Base-by-base conservation (phyloP, 2,329 filamentous ascomycete genomes). In the Monilinia fructicola region DNA sequence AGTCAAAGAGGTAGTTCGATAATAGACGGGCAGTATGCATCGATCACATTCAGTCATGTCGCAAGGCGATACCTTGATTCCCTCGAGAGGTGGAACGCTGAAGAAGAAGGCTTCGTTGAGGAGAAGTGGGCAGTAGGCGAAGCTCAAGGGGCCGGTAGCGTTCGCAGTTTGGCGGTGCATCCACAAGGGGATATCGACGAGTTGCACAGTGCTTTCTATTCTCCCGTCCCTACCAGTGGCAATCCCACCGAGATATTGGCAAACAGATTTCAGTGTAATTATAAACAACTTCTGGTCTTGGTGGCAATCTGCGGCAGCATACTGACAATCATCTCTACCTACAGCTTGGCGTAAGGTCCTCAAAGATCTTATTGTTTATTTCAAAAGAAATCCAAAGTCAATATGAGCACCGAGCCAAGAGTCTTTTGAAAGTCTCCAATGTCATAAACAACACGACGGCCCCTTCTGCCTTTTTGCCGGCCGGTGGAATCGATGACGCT, bases 281-380 rank as follows among this genome's bases (percentile, higher is more conserved):
- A 44, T 26, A 18, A 28, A 42, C n/a, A 52, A 10, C 50, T 21
- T 18, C 26, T n/a, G 3, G 21, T 40, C 23, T 60, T 21, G 12
- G 38, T 21, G 38, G 48, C n/a, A 35, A 42, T 28, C 23, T 40
- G 23, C 26, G 54, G n/a, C 52, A 53, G 26, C 35, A 52, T 23
- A 35, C 42, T 62, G n/a, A 46, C 46, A 35, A 54, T 68, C 66
- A n/a, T 48, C 18, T 53, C 40, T 56, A 28, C 63, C 62, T 65
- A 65, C 72, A 96, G 93, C 91, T 62, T 99, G 95, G 95, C 87
- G 95, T 73, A 97, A 96, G 81, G 85, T 97, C 18, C 85, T 99
- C 64, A 98, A 98, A 77, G 93, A 97, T 72, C 83, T 98, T 54
- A 97, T 98, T 71, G 82, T 90, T 66, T 98, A 97, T 78, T 98